Conservation (phyloP, 345 rosid genomes). For the Pugionium dolabratum region DNA sequence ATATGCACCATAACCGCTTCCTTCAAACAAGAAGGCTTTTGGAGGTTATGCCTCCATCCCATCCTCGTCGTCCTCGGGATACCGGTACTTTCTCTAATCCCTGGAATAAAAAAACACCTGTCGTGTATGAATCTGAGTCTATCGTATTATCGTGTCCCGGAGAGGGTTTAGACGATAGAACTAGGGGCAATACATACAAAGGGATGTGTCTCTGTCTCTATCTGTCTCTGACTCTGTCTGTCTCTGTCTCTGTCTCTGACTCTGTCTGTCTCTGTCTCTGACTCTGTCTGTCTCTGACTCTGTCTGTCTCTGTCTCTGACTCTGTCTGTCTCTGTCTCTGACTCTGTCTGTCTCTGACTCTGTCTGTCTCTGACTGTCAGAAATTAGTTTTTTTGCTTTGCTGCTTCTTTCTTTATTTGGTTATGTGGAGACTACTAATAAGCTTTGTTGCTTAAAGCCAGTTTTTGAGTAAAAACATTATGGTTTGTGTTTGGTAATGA, state of each 20-base stretch:
- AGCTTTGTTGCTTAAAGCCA: conserved; percentile 25
- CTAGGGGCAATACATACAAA: not conserved
- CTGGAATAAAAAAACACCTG: too few relatives aligned
- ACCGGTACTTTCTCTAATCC: too few relatives aligned
- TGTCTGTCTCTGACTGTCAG: conserved; percentile 21
- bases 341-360: not conserved
- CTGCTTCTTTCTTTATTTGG: conserved; percentile 18
- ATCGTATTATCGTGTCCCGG: not conserved
- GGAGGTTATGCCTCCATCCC: too few relatives aligned
- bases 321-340: too few relatives aligned
- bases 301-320: too few relatives aligned
- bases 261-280: too few relatives aligned
- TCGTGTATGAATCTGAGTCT: not conserved
- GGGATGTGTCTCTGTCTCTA: not conserved
- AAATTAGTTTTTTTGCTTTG: conserved; percentile 27
- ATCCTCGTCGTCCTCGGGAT: too few relatives aligned
- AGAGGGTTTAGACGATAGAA: not conserved
- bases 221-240: conserved; percentile 13
- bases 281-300: too few relatives aligned
- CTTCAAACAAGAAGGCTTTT: not conserved
- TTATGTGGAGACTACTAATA: conserved; percentile 21
- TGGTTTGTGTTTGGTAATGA: conserved; percentile 27
- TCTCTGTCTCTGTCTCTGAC: not conserved
- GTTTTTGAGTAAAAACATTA: conserved; percentile 18
- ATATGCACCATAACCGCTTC: too few relatives aligned